Conservation (phyloP, 345 rosid species). For the Nephelium lappaceum region DNA sequence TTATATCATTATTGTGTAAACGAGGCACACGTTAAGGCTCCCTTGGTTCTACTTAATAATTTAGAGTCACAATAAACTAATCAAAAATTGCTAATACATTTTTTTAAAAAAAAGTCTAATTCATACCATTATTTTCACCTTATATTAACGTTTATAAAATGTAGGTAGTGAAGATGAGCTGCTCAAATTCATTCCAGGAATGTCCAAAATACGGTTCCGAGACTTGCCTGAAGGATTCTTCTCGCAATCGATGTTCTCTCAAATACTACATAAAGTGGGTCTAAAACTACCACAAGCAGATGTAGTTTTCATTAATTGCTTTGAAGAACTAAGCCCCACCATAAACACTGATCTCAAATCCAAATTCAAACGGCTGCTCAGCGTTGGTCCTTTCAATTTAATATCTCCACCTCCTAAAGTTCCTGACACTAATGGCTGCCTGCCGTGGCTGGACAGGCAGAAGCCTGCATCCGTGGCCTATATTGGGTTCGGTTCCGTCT, state of each 20-base stretch:
- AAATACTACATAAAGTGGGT: slow-evolving; percentile 40
- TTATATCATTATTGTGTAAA: too few species aligned
- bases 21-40: too few species aligned
- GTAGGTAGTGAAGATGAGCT: slow-evolving; percentile 30
- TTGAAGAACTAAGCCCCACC: slow-evolving; percentile 40
- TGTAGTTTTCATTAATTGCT: slow-evolving; percentile 44
- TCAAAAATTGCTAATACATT: too few species aligned
- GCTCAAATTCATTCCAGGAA: slow-evolving; percentile 36
- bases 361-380: slow-evolving; percentile 32
- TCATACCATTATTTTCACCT: too few species aligned
- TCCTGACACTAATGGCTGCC: slow-evolving; percentile 24
- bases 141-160: background rate
- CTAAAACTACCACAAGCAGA: slow-evolving; percentile 29
- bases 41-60: too few species aligned
- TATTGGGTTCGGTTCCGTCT: slow-evolving; percentile 44
- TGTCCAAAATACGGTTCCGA: slow-evolving; percentile 32
- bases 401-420: slow-evolving; percentile 2
- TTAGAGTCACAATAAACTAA: too few species aligned
- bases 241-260: slow-evolving; percentile 37
- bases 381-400: slow-evolving; percentile 40
- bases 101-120: too few species aligned
- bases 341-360: slow-evolving; percentile 36
- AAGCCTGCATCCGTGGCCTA: slow-evolving; percentile 38
- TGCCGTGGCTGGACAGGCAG: slow-evolving; percentile 42
- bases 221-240: slow-evolving; percentile 50